phyloP scores from a whole-genome alignment of 495 filamentous ascomycete species.

The Penicillium lividum region DNA sequence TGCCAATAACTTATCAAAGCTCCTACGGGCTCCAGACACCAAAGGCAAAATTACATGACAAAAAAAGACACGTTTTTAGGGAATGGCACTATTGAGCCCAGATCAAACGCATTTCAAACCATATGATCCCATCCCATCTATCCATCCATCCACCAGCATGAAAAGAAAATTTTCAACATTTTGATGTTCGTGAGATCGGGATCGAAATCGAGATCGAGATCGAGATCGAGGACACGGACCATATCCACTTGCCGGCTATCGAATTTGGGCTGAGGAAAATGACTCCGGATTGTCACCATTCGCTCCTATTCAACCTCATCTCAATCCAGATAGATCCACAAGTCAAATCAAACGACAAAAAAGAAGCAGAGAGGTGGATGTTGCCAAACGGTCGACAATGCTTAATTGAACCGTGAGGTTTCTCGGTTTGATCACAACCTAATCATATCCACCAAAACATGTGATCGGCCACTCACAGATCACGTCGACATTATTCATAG shows the following conservation, averaged over 20 bases:
- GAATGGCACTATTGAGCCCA: neutral
- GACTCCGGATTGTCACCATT: constrained; percentile 21
- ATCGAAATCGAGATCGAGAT: neutral
- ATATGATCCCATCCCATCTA: neutral
- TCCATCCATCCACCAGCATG: neutral
- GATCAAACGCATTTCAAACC: constrained; percentile 1
- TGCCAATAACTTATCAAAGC: constrained; percentile 2
- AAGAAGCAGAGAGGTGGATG: neutral
- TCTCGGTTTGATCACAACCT: neutral
- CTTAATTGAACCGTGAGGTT: neutral
- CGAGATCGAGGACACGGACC: neutral
- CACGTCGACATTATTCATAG: neutral
- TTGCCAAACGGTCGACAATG: neutral
- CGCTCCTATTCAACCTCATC: constrained; percentile 9
- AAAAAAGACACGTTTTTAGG: constrained; percentile 5
- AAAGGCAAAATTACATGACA: neutral
- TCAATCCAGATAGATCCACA: constrained; percentile 4
- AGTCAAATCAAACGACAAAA: constrained; percentile 18
- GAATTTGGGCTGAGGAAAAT: constrained; percentile 11
- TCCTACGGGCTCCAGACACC: neutral
- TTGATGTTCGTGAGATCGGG: neutral
- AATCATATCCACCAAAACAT: neutral
- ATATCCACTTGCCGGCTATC: neutral
- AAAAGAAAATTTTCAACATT: neutral
- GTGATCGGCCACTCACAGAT: neutral